These are phyloP conservation scores for Eutypa lata DNA, from an alignment of 2,329 filamentous ascomycete species.

Conservation along the genomic window DNA sequence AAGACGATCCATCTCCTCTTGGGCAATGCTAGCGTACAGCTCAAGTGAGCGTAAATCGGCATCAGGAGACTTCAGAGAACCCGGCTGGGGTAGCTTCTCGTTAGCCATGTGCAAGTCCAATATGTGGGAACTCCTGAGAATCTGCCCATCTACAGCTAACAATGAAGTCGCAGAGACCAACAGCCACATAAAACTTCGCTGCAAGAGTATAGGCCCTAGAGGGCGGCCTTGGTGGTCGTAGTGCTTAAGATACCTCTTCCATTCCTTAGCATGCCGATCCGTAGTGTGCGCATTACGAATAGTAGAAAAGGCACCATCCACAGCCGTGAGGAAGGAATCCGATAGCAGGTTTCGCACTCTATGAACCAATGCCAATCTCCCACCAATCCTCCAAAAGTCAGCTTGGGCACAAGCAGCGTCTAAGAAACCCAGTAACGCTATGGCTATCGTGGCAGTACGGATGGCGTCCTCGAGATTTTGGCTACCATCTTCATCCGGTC, in stretches of 20 bases:
- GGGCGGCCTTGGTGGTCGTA: conserved; percentile 79
- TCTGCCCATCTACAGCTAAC: conserved; percentile 61
- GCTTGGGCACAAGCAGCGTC: conserved; percentile 75
- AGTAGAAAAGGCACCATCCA: conserved; percentile 87
- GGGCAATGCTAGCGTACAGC: conserved; percentile 67
- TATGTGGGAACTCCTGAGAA: conserved; percentile 60
- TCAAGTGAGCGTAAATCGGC: conserved; percentile 56
- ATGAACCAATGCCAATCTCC: conserved; percentile 71
- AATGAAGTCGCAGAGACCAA: conserved; percentile 76
- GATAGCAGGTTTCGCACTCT: conserved; percentile 72
- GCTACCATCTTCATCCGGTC: conserved; percentile 52
- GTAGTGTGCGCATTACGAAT: conserved; percentile 74
- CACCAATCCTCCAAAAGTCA: conserved; percentile 75
- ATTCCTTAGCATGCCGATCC: conserved; percentile 69
- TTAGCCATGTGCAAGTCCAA: conserved; percentile 70
- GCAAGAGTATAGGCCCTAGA: conserved; percentile 85
- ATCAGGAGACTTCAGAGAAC: conserved; percentile 40
- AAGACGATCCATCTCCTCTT: conserved; percentile 80
- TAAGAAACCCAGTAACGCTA: conserved; percentile 88
- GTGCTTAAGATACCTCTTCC: conserved; percentile 81
- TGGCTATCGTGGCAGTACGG: conserved; percentile 69
- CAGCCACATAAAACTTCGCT: conserved; percentile 83
- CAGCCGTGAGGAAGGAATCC: conserved; percentile 77
- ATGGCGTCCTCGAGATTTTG: conserved; percentile 64
- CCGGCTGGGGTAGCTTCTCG: conserved; percentile 43